Percentiles rank a stretch among this genome's conserved stretches.
phyloP scores from a whole-genome alignment of 2,329 filamentous ascomycete species.

The Hypoxylon sp. region DNA sequence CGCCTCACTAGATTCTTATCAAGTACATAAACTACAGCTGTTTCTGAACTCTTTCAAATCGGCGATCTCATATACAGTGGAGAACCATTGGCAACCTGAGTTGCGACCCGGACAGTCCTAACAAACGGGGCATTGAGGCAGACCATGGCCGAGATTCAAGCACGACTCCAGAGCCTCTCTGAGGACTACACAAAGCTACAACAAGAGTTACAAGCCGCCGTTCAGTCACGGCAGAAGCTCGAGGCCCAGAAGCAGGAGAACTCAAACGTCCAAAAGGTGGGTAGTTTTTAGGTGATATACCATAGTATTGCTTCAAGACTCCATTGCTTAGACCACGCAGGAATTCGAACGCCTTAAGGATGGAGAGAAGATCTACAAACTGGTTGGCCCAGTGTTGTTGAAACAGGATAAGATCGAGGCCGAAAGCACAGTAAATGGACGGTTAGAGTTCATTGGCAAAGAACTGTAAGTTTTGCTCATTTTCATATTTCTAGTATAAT shows the following conservation, averaged over 20 bases:
- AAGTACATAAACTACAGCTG: not conserved
- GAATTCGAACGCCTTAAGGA: slow-evolving; percentile 86
- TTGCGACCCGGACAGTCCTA: not conserved
- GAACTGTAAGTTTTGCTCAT: slow-evolving; percentile 78
- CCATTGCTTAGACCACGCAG: slow-evolving; percentile 58
- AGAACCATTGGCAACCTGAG: not conserved
- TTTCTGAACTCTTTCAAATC: not conserved
- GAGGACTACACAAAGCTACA: slow-evolving; percentile 92
- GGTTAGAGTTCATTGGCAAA: slow-evolving; percentile 91
- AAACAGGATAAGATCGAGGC: slow-evolving; percentile 96
- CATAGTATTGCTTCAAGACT: not conserved
- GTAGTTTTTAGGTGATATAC: slow-evolving; percentile 29
- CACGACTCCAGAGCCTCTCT: slow-evolving; percentile 83
- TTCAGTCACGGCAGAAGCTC: slow-evolving; percentile 88
- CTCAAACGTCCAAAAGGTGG: slow-evolving; percentile 83
- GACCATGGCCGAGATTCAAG: slow-evolving; percentile 80
- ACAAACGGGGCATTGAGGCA: slow-evolving; percentile 20
- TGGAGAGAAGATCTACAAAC: slow-evolving; percentile 93
- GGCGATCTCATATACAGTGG: not conserved
- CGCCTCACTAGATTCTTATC: not conserved
- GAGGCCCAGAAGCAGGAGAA: slow-evolving; percentile 97
- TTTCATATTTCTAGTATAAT: not conserved
- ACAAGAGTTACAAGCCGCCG: slow-evolving; percentile 82
- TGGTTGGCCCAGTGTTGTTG: slow-evolving; percentile 90
- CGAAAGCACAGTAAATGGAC: slow-evolving; percentile 88